These are phyloP conservation scores for Coemansia sp. DNA, from an alignment of 192 early-diverging fungal species.

Conservation along the genomic window DNA sequence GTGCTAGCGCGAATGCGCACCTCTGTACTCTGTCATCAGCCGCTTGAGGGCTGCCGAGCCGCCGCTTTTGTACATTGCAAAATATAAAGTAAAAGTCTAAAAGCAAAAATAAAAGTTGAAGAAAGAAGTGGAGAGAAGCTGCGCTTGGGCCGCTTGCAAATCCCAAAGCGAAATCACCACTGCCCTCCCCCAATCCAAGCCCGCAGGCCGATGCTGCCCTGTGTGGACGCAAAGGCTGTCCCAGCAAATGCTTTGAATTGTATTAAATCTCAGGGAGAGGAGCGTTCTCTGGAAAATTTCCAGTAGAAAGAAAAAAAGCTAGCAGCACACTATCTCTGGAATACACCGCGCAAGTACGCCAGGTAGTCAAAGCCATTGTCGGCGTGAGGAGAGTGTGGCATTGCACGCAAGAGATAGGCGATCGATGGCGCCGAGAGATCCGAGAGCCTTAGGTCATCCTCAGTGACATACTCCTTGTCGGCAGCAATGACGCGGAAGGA, in stretches of 20 bases:
- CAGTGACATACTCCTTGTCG: conserved; percentile 86
- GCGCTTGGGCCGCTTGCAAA: not conserved
- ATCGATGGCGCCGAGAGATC: conserved; percentile 74
- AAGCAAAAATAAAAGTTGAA: conserved; percentile 12
- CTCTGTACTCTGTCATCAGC: conserved; percentile 91
- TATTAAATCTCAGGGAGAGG: too few species aligned
- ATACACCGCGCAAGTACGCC: conserved; percentile 60
- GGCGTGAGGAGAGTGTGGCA: conserved; percentile 60
- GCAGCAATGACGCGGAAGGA: conserved; percentile 84
- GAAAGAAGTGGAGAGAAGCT: not conserved
- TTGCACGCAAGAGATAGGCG: conserved; percentile 67
- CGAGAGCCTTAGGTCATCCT: conserved; percentile 76
- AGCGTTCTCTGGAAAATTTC: too few species aligned
- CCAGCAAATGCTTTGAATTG: too few species aligned
- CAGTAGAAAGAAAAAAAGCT: not conserved
- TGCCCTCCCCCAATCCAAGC: not conserved
- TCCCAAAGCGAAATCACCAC: not conserved
- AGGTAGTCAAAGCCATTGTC: conserved; percentile 77
- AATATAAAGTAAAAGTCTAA: conserved; percentile 15
- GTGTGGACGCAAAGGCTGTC: not conserved
- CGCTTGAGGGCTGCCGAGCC: conserved; percentile 82
- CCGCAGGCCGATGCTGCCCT: not conserved
- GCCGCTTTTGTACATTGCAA: conserved; percentile 52
- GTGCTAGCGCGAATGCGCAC: conserved; percentile 32
- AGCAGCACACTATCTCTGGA: conserved; percentile 16